These are phyloP conservation scores for Hygrophorus pudorinus DNA, from an alignment of 768 basidiomycete genomes.

Conservation along the genomic window DNA sequence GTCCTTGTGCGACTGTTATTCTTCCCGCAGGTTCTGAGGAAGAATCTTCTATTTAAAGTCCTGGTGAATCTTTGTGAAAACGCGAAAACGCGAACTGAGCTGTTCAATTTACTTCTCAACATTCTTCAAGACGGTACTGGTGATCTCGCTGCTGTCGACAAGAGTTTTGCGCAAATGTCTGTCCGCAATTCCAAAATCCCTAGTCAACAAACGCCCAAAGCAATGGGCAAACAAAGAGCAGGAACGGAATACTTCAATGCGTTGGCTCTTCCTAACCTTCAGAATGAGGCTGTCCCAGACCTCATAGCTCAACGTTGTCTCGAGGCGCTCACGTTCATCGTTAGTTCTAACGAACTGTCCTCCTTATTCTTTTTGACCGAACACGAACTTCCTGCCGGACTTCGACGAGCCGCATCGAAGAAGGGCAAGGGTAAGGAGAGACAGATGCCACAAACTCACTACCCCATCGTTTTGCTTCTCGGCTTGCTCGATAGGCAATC, in stretches of 20 bases:
- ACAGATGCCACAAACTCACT: constrained; percentile 69
- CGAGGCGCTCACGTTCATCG: constrained; percentile 84
- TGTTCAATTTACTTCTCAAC: constrained; percentile 89
- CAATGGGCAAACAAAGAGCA: constrained; percentile 62
- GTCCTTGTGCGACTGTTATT: constrained; percentile 88
- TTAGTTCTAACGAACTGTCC: constrained; percentile 72
- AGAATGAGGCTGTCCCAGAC: constrained; percentile 80
- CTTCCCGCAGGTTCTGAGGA: constrained; percentile 88
- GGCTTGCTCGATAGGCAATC: constrained; percentile 81
- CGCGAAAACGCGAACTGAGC: constrained; percentile 77
- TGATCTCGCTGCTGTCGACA: constrained; percentile 86
- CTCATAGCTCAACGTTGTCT: constrained; percentile 91
- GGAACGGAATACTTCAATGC: constrained; percentile 41
- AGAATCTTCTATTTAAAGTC: constrained; percentile 77
- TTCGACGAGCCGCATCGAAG: constrained; percentile 57
- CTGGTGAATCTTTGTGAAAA: constrained; percentile 97
- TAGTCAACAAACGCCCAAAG: constrained; percentile 34
- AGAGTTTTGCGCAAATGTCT: constrained; percentile 87
- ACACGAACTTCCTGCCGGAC: constrained; percentile 78
- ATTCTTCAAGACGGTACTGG: constrained; percentile 94
- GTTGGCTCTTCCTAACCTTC: constrained; percentile 39
- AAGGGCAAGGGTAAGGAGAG: constrained; percentile 97
- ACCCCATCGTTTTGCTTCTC: constrained; percentile 84
- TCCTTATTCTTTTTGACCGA: constrained; percentile 94
- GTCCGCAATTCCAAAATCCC: constrained; percentile 46